A percentile compares a stretch with the other conserved stretches of the same genome.
Evolutionary conservation across 2,329 filamentous ascomycete genomes (phyloP).

Genomic region (Cryphonectria japonica): DNA sequence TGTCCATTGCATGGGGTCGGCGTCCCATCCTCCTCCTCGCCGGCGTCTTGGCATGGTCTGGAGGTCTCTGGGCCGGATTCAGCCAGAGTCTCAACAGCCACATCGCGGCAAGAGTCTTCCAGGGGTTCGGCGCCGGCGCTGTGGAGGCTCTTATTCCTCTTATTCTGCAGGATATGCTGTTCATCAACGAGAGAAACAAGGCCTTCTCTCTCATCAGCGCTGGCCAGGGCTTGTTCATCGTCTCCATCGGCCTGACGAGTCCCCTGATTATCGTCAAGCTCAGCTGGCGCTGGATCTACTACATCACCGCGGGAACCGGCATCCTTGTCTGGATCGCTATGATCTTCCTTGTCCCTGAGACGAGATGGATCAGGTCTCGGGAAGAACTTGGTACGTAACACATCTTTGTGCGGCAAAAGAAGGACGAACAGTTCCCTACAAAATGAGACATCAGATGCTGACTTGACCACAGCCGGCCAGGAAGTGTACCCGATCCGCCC

Average conservation of each 20-base stretch:
- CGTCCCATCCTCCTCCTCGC: slow-evolving; percentile 33
- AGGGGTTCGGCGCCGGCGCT: slow-evolving; percentile 33
- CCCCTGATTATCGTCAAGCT: slow-evolving; percentile 30
- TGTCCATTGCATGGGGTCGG: slow-evolving; percentile 33
- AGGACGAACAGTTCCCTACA: too few relatives aligned
- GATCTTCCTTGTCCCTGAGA: slow-evolving; percentile 34
- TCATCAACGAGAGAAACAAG: slow-evolving; percentile 34
- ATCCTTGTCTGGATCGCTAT: slow-evolving; percentile 32
- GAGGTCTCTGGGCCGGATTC: slow-evolving; percentile 34
- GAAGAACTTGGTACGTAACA: slow-evolving; percentile 32
- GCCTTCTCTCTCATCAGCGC: slow-evolving; percentile 32
- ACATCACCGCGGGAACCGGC: slow-evolving; percentile 30
- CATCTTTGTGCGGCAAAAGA: neutral
- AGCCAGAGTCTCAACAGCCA: slow-evolving; percentile 31
- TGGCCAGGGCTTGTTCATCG: slow-evolving; percentile 31
- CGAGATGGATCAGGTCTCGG: slow-evolving; percentile 29
- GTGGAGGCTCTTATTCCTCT: slow-evolving; percentile 35
- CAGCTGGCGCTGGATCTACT: slow-evolving; percentile 35
- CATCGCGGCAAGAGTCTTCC: slow-evolving; percentile 32
- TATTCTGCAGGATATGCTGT: slow-evolving; percentile 35
- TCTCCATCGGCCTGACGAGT: slow-evolving; percentile 29
- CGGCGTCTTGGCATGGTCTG: slow-evolving; percentile 32
- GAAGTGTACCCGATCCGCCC: slow-evolving; percentile 29
- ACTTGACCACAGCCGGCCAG: slow-evolving; percentile 26
- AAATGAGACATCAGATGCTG: neutral